Conservation (phyloP, 441 rosid genomes). For the Breynia disticha region DNA sequence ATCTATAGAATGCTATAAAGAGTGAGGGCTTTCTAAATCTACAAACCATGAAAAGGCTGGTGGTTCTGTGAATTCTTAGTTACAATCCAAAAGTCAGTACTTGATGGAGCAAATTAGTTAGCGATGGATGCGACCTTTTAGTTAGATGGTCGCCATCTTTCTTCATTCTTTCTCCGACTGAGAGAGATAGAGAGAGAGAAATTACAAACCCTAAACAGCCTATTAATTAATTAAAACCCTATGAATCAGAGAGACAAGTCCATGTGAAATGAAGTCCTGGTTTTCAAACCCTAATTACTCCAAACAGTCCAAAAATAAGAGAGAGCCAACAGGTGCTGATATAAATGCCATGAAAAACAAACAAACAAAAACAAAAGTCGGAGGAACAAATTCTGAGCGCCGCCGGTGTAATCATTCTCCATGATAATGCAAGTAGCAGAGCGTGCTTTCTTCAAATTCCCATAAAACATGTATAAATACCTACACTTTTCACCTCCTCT, state of each 20-base stretch:
- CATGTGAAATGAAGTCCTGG: conserved; percentile 37
- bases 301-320: neutral
- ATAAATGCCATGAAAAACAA: conserved; percentile 2
- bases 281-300: conserved; percentile 30
- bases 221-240: conserved; percentile 3
- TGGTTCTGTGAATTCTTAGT: conserved; percentile 4
- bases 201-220: conserved; percentile 12
- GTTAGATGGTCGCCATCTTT: no score
- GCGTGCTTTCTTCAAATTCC: conserved; percentile 31
- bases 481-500: neutral
- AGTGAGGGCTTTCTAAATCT: conserved; percentile 2
- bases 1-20: neutral
- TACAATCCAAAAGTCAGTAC: no score
- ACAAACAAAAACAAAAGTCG: conserved; percentile 22
- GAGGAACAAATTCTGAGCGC: conserved; percentile 55
- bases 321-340: neutral
- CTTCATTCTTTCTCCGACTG: no score
- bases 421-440: conserved; percentile 22
- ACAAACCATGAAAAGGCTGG: conserved; percentile 15
- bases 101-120: no score
- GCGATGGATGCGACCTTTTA: no score
- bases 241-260: conserved; percentile 29
- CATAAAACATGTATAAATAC: no score
- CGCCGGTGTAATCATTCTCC: conserved; percentile 58
- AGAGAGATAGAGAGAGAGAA: no score